Base-by-base conservation (phyloP, 2,329 filamentous ascomycete species). In the Fusarium sp. region DNA sequence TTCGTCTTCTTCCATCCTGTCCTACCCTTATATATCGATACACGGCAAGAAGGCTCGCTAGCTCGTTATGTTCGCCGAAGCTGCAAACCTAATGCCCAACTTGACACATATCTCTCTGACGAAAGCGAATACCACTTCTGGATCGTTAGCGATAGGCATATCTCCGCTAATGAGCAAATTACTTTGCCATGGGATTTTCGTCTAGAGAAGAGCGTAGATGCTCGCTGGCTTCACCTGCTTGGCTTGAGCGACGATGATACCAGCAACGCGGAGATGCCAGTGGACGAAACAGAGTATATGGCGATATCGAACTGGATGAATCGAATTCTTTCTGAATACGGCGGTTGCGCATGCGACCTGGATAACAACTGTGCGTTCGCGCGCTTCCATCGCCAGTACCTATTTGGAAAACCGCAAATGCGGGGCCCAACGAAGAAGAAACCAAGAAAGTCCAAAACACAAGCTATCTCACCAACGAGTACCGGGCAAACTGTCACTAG, bases 11-110 rank as follows among this genome's bases (percentile, higher is more conserved):
- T 98, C 79, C 94, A 97, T 74, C 93, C 94, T 1, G 86, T 90
- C 61, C 87, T 98, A 10, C 95, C 95, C 1, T 87, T 99, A 13
- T 97, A 94, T 80, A 96, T 99, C 74, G 96, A 97, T 79, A 96
- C 94, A 11, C 87, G 96, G 62, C 88, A 88, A 77, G 93, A 97
- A 81, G 96, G 95, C 23, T 97, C 93, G 6, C 83, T 89, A 36
- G 89, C 96, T 59, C 92, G 96, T 44, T 97, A 96, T 76, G 89
- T 97, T n/a, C 89, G 96, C 58, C 89, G 95, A 70, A 98, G 96
- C 74, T 99, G 96, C 81, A 89, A 88, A 65, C 93, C 96, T 2
- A 99, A 98, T 75, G 89, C 96, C n/a, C 86, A 88, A 33, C 84
- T 98, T 73, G 94, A 96, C 76, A 97, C 94, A 0, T 92, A 94